phyloP scores from a whole-genome alignment of 495 filamentous ascomycete species.

The Immersiella caudata region DNA sequence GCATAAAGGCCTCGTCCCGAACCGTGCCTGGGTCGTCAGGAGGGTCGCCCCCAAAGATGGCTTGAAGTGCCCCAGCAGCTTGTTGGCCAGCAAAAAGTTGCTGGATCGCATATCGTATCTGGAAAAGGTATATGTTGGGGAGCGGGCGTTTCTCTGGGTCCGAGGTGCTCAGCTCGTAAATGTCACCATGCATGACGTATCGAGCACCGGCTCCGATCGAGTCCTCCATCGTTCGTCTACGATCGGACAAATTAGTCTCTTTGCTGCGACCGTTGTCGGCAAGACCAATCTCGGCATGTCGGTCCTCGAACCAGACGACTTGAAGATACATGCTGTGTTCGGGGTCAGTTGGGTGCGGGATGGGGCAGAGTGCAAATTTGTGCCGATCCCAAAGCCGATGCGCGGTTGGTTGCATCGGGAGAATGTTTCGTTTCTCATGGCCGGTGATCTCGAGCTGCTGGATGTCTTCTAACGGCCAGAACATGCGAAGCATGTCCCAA shows the following conservation, averaged over 20 bases:
- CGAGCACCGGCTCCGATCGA: slow-evolving; percentile 3
- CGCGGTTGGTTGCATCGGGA: slow-evolving; percentile 7
- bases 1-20: slow-evolving; percentile 8
- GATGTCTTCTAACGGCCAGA: slow-evolving; percentile 7
- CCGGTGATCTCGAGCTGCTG: slow-evolving; percentile 10
- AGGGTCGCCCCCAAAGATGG: slow-evolving; percentile 19
- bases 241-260: slow-evolving; percentile 14
- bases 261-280: slow-evolving; percentile 14
- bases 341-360: slow-evolving; percentile 5
- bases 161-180: slow-evolving; percentile 14
- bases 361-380: slow-evolving; percentile 3
- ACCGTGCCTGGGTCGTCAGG: neutral
- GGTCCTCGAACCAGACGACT: slow-evolving; percentile 18
- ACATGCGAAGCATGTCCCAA: neutral
- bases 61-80: slow-evolving; percentile 12
- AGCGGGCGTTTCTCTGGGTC: slow-evolving; percentile 8
- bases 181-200: slow-evolving; percentile 10
- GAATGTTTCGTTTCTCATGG: slow-evolving; percentile 10
- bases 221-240: slow-evolving; percentile 16
- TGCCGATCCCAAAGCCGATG: neutral
- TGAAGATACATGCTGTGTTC: slow-evolving; percentile 16
- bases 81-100: slow-evolving; percentile 18
- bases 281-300: slow-evolving; percentile 20
- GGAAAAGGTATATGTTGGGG: slow-evolving; percentile 9
- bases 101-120: slow-evolving; percentile 6